Base-by-base conservation (phyloP, 2,329 filamentous ascomycete genomes). In the Thermoascus crustaceus region DNA sequence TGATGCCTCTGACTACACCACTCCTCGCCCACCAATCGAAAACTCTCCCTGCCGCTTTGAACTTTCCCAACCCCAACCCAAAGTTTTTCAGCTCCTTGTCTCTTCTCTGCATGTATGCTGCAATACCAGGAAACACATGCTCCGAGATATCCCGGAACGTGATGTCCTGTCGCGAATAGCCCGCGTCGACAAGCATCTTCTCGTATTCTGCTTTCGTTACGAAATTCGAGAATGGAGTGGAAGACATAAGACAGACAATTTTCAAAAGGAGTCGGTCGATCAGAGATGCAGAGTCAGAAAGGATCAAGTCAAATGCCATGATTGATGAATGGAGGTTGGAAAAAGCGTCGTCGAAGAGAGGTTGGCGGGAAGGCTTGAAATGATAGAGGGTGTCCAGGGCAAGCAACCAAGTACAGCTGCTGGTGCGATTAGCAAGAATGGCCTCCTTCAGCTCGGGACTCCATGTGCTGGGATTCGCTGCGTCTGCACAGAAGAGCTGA, bases 361-460 rank as follows among this genome's bases (percentile, higher is more conserved):
- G 63, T 35, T 53, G 58, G 9, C 73, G 57, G 0, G 72, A 75
- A 0, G 73, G 74, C 0, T 57, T 58, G 46, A 76, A 77, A 47
- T 77, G 72, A 36, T 78, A 77, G 4, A 75, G 48, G 2, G 71
- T 71, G 46, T 77, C 74, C 1, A 77, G 59, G 0, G 67, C 73
- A 1, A 77, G 58, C 0, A 77, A 55, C 71, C 72, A 76, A n/a
- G 50, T 46, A 32, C 72, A 22, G 32, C 35, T 10, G 17, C 26
- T 10, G 26, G 13, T 23, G 22, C 20, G 35, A 39, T 36, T 2
- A 3, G 27, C 14, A 16, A 24, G 24, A 11, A 49, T 32, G 10
- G 44, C 42, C 19, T 30, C 7, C 7, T 43, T 41, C 3, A 66
- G 37, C 4, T 57, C 41, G 2, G 30, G 18, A 2, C 39, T 48